Evolutionary conservation across 1,284 basidiomycete genomes (phyloP), one percentile per base, ranked within the genome.

Genomic region (Stereum hirsutum): DNA sequence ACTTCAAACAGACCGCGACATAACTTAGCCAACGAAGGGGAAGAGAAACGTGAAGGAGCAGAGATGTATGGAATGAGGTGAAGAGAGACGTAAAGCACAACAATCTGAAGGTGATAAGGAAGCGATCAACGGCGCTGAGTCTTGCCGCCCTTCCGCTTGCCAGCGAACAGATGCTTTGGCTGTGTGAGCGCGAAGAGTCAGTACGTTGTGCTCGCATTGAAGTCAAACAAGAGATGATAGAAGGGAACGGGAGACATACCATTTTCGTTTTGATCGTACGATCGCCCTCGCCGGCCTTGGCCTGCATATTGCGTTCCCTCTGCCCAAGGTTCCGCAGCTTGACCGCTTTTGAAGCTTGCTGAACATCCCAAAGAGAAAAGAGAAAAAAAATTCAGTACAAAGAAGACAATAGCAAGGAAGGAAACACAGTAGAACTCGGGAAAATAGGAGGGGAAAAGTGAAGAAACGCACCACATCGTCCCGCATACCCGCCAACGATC

Each of bases 261-360:
- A 85, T 88, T 74, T 88, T 89, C 51, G 69, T 70, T 57, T 69
- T 74, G 66, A 89, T 89, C 12, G 72, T 70, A 49, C 90, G 81
- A 68, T 97, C 93, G 45, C 77, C 72, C 70, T 97, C 93, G 50
- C 88, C 89, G 34, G 91, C 92, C 59, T 85, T 89, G 21, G 91
- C 93, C 34, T 83, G 72, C 70, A 81, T 80, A 61, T 94, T 93
- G 48, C 89, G 85, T 49, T 75, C 76, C 52, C 93, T 74, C 61
- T 94, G 89, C 12, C 83, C 83, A 47, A 94, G 75, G 55, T 89
- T 85, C 49, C 89, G 84, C 42, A 96, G 69, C 58, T 81, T 79
- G 61, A 78, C 68, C 15, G 92, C 89, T 60, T 83, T 86, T 49
- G 77, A 70, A 26, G 73, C 77, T 81, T 96, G 90, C 75, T 85